phyloP scores from a whole-genome alignment of 148 eudicot species.

The Drosera capensis region DNA sequence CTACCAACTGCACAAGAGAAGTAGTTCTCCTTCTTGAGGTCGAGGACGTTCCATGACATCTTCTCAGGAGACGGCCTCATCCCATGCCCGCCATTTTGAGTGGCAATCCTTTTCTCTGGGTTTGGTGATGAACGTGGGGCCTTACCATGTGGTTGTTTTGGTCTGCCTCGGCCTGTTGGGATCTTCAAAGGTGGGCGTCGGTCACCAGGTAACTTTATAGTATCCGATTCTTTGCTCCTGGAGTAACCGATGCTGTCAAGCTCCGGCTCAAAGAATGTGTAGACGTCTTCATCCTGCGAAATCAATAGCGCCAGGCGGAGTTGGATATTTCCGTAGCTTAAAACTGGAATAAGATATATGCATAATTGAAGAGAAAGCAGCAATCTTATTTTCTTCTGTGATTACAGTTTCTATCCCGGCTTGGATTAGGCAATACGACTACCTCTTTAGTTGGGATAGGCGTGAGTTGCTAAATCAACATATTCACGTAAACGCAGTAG shows the following conservation, averaged over 20 bases:
- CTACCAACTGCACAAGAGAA: conserved; percentile 91
- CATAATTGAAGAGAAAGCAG: too few species aligned
- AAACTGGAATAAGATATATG: too few species aligned
- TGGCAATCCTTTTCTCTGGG: conserved; percentile 28
- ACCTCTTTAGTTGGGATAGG: too few species aligned
- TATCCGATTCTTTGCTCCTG: conserved; percentile 39
- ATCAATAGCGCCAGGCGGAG: too few species aligned
- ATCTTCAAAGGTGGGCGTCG: conserved; percentile 39
- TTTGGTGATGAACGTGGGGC: conserved; percentile 22
- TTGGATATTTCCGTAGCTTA: too few species aligned
- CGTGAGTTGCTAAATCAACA: too few species aligned
- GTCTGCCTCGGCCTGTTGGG: conserved; percentile 25
- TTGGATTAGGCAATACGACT: too few species aligned
- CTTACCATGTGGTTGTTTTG: conserved; percentile 35
- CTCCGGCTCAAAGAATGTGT: conserved; percentile 94
- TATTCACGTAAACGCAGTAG: too few species aligned
- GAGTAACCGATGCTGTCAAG: conserved; percentile 41
- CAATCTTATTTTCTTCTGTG: too few species aligned
- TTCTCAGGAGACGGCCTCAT: conserved; percentile 35
- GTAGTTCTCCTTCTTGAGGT: conserved; percentile 78
- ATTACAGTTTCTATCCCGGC: too few species aligned
- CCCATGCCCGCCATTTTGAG: conserved; percentile 13
- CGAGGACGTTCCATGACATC: conserved; percentile 75
- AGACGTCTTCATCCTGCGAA: conserved; percentile 80
- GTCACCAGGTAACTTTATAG: conserved; percentile 32